Evolutionary conservation across 176 grass and related monocot species (phyloP).

Genomic region (Rhynchospora tenuis): DNA sequence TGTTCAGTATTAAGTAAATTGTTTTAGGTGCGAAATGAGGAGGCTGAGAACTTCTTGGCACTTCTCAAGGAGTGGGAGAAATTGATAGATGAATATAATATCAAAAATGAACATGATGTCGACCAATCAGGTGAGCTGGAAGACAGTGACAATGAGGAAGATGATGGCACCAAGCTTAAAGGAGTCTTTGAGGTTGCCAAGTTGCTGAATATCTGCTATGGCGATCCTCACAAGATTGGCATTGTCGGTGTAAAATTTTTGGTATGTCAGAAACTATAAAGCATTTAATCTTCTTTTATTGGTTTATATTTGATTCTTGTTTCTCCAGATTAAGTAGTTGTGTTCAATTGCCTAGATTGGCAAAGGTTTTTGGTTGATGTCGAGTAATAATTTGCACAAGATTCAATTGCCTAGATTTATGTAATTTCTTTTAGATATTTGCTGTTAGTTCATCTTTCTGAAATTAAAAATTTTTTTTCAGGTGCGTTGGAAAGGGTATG

Average conservation of each 20-base stretch:
- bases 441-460: not conserved
- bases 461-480: constrained; percentile 6
- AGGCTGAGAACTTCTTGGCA: constrained; percentile 60
- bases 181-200: constrained; percentile 57
- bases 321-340: not conserved
- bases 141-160: constrained; percentile 26
- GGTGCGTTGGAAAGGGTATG: constrained; percentile 88
- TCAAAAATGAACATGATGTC: not conserved
- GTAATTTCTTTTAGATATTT: not conserved
- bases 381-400: not conserved
- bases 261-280: constrained; percentile 26
- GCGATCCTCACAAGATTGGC: constrained; percentile 38
- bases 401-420: not conserved
- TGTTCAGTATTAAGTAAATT: not conserved
- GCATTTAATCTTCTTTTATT: not conserved
- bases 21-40: constrained; percentile 63
- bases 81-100: constrained; percentile 38
- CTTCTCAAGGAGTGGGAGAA: constrained; percentile 58
- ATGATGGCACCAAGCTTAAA: constrained; percentile 13
- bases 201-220: constrained; percentile 45
- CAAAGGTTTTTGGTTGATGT: not conserved
- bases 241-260: constrained; percentile 48
- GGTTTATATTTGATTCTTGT: not conserved
- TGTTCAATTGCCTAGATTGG: not conserved
- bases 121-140: not conserved